Conservation (phyloP, 2,329 filamentous ascomycete genomes). For the Cryoendolithus antarcticus region DNA sequence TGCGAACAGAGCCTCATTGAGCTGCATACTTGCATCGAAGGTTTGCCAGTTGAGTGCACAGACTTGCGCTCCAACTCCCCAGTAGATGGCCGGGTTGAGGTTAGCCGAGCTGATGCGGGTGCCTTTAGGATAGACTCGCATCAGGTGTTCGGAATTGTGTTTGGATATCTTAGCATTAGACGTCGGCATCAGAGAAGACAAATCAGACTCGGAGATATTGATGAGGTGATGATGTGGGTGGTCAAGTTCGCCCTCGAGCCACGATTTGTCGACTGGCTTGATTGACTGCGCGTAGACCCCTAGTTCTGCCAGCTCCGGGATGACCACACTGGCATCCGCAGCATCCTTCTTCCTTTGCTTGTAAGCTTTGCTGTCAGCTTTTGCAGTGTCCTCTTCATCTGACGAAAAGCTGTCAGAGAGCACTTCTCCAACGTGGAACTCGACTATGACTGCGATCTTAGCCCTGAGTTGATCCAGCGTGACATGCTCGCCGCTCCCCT, state of each 20-base stretch:
- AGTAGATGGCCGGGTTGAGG: constrained; percentile 50
- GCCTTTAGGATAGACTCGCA: constrained; percentile 59
- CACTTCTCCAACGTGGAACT: constrained; percentile 50
- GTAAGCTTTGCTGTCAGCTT: constrained; percentile 42
- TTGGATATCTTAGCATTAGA: constrained; percentile 37
- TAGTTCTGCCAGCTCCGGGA: constrained; percentile 52
- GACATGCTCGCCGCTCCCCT: constrained; percentile 42
- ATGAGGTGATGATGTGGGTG: constrained; percentile 53
- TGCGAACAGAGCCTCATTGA: constrained; percentile 56
- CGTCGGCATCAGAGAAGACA: constrained; percentile 40
- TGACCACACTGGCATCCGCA: constrained; percentile 36
- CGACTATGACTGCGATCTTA: constrained; percentile 56
- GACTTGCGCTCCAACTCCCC: constrained; percentile 56
- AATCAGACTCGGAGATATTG: constrained; percentile 54
- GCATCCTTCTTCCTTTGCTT: constrained; percentile 40
- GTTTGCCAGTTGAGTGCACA: constrained; percentile 61
- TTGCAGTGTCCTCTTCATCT: constrained; percentile 27
- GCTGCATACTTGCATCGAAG: constrained; percentile 52
- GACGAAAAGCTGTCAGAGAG: constrained; percentile 29
- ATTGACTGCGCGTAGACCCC: constrained; percentile 60
- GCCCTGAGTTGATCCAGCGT: constrained; percentile 46
- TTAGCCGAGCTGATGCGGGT: constrained; percentile 56
- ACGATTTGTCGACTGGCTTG: constrained; percentile 53
- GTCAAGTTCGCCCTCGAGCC: constrained; percentile 42
- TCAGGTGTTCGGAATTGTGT: constrained; percentile 55